phyloP scores from a whole-genome alignment of 345 rosid genomes.

The Pelargonium nanum region DNA sequence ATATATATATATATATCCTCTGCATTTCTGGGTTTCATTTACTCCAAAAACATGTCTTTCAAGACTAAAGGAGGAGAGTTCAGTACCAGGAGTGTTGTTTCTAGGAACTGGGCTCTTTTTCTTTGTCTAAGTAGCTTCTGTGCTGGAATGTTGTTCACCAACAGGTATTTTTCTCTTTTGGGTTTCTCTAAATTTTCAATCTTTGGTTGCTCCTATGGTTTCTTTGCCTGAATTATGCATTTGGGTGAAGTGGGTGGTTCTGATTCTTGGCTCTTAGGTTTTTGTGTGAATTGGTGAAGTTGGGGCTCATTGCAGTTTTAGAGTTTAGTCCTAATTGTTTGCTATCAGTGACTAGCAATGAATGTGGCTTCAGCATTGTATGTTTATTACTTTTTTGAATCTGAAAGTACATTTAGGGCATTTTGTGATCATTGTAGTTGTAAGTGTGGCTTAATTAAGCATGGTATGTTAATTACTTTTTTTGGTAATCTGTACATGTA shows the following conservation, averaged over 20 bases:
- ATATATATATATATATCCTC: no score
- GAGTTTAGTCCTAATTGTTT: neutral
- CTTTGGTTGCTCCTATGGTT: neutral
- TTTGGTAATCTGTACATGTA: no score
- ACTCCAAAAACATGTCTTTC: conserved; percentile 43
- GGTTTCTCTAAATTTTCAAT: conserved; percentile 7
- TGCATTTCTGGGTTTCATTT: no score
- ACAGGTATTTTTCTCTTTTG: conserved; percentile 35
- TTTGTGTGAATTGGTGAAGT: neutral
- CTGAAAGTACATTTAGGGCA: neutral
- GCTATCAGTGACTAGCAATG: no score
- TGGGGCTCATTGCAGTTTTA: neutral
- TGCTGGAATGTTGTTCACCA: conserved; percentile 73
- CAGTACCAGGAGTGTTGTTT: conserved; percentile 28
- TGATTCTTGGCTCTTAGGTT: neutral
- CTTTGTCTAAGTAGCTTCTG: conserved; percentile 66
- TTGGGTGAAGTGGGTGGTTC: conserved; percentile 9
- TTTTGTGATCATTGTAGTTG: neutral
- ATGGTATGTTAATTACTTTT: no score
- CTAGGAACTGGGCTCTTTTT: conserved; percentile 47
- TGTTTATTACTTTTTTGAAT: neutral
- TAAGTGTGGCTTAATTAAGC: no score
- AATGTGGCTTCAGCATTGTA: neutral
- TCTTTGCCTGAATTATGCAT: conserved; percentile 6
- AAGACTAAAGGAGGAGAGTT: conserved; percentile 44